phyloP scores from a whole-genome alignment of 805 yeast genomes.

The Millerago galiae region DNA sequence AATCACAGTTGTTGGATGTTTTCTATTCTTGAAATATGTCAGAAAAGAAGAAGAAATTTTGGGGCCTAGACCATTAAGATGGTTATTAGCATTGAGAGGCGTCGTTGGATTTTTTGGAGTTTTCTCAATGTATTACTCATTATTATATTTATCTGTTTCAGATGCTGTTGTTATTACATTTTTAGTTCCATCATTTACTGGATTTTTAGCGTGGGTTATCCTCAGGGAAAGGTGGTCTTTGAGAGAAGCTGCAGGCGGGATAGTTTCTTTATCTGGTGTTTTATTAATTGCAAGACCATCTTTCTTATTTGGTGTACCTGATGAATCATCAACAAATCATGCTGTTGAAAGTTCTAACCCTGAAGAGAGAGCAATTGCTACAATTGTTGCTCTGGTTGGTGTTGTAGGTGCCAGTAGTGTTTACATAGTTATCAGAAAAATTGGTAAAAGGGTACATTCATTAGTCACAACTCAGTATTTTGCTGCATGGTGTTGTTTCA shows the following conservation, averaged over 20 bases:
- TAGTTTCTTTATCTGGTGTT: slow-evolving; percentile 69
- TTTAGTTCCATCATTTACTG: slow-evolving; percentile 70
- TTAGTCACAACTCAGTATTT: slow-evolving; percentile 72
- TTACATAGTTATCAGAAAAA: slow-evolving; percentile 62
- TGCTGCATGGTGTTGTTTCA: slow-evolving; percentile 51
- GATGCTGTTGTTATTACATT: slow-evolving; percentile 82
- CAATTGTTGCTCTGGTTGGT: slow-evolving; percentile 57
- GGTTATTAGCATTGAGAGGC: slow-evolving; percentile 56
- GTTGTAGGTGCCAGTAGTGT: slow-evolving; percentile 66
- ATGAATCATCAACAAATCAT: slow-evolving; percentile 23
- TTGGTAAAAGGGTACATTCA: slow-evolving; percentile 78
- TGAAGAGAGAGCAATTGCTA: slow-evolving; percentile 52
- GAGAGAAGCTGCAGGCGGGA: slow-evolving; percentile 63
- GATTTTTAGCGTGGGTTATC: slow-evolving; percentile 61
- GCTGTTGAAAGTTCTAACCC: slow-evolving; percentile 47
- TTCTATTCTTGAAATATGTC: slow-evolving; percentile 45
- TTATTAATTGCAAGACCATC: slow-evolving; percentile 75
- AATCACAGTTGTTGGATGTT: slow-evolving; percentile 57
- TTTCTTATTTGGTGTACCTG: slow-evolving; percentile 51
- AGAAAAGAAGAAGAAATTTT: slow-evolving; percentile 56
- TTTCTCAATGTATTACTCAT: slow-evolving; percentile 67
- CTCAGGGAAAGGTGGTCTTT: slow-evolving; percentile 61
- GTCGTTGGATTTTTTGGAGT: slow-evolving; percentile 74
- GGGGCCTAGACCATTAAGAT: slow-evolving; percentile 58
- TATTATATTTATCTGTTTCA: slow-evolving; percentile 66